Evolutionary conservation across 1,139 yeast genomes (phyloP).

Genomic region (Sugiyamaella castrensis): DNA sequence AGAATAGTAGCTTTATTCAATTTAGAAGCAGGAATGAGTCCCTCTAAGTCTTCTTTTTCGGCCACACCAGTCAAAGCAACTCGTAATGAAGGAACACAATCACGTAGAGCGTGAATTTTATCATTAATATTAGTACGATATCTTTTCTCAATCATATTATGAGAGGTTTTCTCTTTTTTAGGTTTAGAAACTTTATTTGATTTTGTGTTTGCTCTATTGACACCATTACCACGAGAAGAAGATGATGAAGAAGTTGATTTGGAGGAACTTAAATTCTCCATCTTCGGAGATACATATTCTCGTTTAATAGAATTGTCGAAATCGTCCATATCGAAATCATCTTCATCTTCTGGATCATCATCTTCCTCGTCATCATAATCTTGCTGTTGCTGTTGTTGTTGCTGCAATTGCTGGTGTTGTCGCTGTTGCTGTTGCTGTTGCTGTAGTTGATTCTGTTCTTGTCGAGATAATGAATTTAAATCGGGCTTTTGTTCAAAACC

Average conservation of each 20-base stretch:
- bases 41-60: conserved; percentile 56
- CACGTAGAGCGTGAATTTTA: conserved; percentile 66
- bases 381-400: background rate
- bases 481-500: background rate
- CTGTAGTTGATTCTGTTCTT: background rate
- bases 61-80: conserved; percentile 34
- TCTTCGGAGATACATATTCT: conserved; percentile 6
- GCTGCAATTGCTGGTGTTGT: background rate
- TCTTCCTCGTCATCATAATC: conserved; percentile 8
- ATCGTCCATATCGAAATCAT: conserved; percentile 4
- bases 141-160: conserved; percentile 75
- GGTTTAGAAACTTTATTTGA: conserved; percentile 35
- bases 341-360: conserved; percentile 5
- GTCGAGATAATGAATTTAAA: background rate
- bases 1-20: conserved; percentile 86
- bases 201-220: conserved; percentile 20
- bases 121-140: conserved; percentile 75
- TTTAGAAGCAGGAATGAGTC: conserved; percentile 81
- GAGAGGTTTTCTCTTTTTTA: conserved; percentile 58
- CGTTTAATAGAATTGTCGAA: conserved; percentile 8
- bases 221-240: background rate
- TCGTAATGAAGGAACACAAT: conserved; percentile 66
- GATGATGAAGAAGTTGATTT: background rate
- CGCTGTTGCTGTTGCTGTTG: conserved; percentile 1
- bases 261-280: background rate